A percentile compares a stretch with the other conserved stretches of the same genome.
Conservation (phyloP, 768 basidiomycete species). For the Suillus subluteus region DNA sequence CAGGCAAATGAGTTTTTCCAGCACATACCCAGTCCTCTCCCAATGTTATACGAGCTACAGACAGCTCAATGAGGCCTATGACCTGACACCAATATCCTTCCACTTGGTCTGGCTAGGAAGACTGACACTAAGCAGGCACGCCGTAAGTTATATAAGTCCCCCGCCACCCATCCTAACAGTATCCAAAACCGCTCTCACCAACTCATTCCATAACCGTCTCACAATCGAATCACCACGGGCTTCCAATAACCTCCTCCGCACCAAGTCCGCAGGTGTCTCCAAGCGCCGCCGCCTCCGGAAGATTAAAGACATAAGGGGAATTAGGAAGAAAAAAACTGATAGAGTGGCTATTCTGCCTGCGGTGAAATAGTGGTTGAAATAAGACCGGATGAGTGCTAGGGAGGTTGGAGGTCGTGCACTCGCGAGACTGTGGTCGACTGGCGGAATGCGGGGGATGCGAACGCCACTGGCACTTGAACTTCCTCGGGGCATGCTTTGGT, state of each 20-base stretch:
- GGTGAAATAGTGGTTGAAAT: slow-evolving; percentile 51
- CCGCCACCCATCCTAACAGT: slow-evolving; percentile 80
- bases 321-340: slow-evolving; percentile 40
- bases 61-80: slow-evolving; percentile 2
- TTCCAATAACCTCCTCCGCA: slow-evolving; percentile 55
- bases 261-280: slow-evolving; percentile 50
- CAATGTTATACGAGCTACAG: slow-evolving; percentile 81
- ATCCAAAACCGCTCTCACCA: slow-evolving; percentile 59
- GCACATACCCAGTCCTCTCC: slow-evolving; percentile 80
- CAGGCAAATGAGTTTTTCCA: neutral
- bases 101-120: too few relatives aligned
- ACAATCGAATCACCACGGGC: slow-evolving; percentile 40
- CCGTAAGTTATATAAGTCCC: slow-evolving; percentile 57
- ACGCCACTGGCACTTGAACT: slow-evolving; percentile 20
- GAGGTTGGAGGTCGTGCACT: slow-evolving; percentile 24
- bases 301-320: slow-evolving; percentile 49
- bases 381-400: slow-evolving; percentile 51
- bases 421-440: slow-evolving; percentile 13
- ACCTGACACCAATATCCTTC: too few relatives aligned
- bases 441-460: slow-evolving; percentile 16
- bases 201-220: slow-evolving; percentile 54
- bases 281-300: slow-evolving; percentile 51
- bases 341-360: slow-evolving; percentile 52
- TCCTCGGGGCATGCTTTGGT: slow-evolving; percentile 14
- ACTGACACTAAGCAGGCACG: neutral